Evolutionary conservation across 371 early-diverging fungal species (phyloP).

Genomic region (Dinochytrium kinnereticum): DNA sequence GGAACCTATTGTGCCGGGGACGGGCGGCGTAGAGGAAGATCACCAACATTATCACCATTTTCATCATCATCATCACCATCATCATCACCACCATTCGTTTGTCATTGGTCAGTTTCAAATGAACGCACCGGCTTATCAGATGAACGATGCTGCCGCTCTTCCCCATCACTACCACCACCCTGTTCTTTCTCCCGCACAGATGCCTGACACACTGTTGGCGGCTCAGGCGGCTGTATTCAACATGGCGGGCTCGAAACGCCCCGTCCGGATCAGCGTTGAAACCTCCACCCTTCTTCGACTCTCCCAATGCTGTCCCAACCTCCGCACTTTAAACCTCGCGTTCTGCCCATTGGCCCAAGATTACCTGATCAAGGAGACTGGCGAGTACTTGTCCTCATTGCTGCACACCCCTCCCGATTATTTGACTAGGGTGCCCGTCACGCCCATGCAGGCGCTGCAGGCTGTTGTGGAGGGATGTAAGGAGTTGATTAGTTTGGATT

Average conservation of each 20-base stretch:
- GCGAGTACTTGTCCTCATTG: slow-evolving; percentile 63
- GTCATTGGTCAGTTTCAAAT: no score
- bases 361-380: slow-evolving; percentile 60
- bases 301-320: slow-evolving; percentile 54
- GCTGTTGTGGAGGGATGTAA: slow-evolving; percentile 55
- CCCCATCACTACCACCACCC: no score
- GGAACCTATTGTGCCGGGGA: no score
- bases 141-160: no score
- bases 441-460: slow-evolving; percentile 52
- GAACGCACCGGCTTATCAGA: no score
- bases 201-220: no score
- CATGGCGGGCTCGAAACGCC: neutral
- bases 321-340: slow-evolving; percentile 59
- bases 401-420: slow-evolving; percentile 50
- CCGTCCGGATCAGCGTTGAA: slow-evolving; percentile 51
- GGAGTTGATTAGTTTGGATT: slow-evolving; percentile 52
- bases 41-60: no score
- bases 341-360: slow-evolving; percentile 57
- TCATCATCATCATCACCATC: no score
- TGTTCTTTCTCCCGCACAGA: no score
- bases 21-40: no score
- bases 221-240: neutral
- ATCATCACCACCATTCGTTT: no score
- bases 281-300: slow-evolving; percentile 64
- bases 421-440: slow-evolving; percentile 58